Percentiles rank a stretch among this genome's conserved stretches.
Evolutionary conservation across 352 stramenopile genomes (phyloP).

Genomic region (Phytophthora capsici): DNA sequence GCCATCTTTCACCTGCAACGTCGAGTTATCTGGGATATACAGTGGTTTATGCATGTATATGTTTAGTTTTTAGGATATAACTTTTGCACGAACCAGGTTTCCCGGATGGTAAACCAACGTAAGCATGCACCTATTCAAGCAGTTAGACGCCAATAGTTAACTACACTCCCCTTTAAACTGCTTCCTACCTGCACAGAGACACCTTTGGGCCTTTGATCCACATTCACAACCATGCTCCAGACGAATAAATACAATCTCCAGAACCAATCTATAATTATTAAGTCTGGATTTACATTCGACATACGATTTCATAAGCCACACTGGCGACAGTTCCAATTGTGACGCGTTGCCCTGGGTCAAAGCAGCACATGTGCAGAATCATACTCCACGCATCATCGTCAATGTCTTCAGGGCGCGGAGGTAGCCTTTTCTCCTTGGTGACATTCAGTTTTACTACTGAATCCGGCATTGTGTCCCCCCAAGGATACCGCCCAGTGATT

Average conservation of each 20-base stretch:
- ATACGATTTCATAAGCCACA: too few relatives aligned
- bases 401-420: not conserved
- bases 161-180: not conserved
- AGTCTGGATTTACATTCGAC: too few relatives aligned
- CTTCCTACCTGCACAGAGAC: slow-evolving; percentile 26
- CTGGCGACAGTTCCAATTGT: not conserved
- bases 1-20: slow-evolving; percentile 51
- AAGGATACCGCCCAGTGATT: too few relatives aligned
- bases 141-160: not conserved
- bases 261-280: too few relatives aligned
- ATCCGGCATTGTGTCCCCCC: too few relatives aligned
- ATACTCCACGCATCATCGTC: not conserved
- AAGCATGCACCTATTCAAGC: slow-evolving; percentile 35
- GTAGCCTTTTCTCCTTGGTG: not conserved
- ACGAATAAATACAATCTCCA: too few relatives aligned
- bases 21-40: slow-evolving; percentile 36
- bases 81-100: slow-evolving; percentile 26
- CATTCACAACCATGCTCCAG: not conserved
- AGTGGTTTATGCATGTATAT: too few relatives aligned
- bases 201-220: slow-evolving; percentile 7
- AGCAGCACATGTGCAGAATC: slow-evolving; percentile 6
- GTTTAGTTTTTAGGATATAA: not conserved
- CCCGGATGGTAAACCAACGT: slow-evolving; percentile 17
- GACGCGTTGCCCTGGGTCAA: slow-evolving; percentile 4
- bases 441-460: too few relatives aligned